Base-by-base conservation (phyloP, 1,284 basidiomycete species). In the Apiotrichum akiyoshidainum region DNA sequence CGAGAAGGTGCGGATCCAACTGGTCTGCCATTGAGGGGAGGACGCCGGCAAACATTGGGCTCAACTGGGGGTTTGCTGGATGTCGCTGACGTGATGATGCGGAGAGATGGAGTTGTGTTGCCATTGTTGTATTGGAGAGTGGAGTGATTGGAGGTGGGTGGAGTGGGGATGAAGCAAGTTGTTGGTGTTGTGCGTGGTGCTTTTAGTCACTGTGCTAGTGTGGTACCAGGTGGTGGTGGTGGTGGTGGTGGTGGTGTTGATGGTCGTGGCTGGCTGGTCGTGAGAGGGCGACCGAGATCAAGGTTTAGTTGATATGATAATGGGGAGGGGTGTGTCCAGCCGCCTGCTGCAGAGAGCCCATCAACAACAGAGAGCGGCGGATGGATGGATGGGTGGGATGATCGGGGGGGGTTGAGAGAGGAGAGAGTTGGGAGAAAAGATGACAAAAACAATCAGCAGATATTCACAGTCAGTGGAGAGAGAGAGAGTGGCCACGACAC, bases 371-470 rank as follows among this genome's bases (percentile, higher is more conserved):
- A 9, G 14, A 12, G 17, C n/a, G 40, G 14, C 3, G 26, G 26
- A 21, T n/a, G 40, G 33, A 50, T 50, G 16, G 39, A 26, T 13
- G 46, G 16, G 26, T 40, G 49, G n/a, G n/a, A 37, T 26, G 49
- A 37, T 35, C 41, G 21, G 19, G 21, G 40, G 19, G 21, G n/a
- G n/a, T n/a, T n/a, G n/a, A n/a, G 21, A 37, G 16, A 11, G n/a
- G 39, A 51, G 44, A 26, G 44, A 14, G 46, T 12, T 53, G 57
- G 57, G 57, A 61, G 54, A 61, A 61, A 61, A 53, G 54, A 22
- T 13, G 22, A 58, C 19, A 61, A 61, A 58, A 58, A 55, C 35
- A 49, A 53, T n/a, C 19, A 93, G 84, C 65, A 86, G 84, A 26
- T 39, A 50, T 49, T 47, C 46, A 12, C 16, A n/a, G 7, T 33